A percentile compares a stretch with the other conserved stretches of the same genome.
These are phyloP conservation scores for Mrakia hoshinonis DNA, from an alignment of 768 basidiomycete genomes.

Conservation along the genomic window DNA sequence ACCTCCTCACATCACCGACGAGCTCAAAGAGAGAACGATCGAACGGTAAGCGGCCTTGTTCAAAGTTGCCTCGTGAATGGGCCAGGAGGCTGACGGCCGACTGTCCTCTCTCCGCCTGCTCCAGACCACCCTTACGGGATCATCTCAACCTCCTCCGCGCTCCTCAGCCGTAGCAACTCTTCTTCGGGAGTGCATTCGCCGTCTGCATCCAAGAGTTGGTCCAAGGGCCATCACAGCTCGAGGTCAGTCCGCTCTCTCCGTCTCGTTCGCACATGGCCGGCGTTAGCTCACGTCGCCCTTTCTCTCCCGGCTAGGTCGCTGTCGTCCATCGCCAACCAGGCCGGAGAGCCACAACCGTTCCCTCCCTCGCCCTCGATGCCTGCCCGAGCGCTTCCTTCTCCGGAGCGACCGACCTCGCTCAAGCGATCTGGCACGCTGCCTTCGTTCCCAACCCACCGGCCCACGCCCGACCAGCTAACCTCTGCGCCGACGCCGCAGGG, in stretches of 20 bases:
- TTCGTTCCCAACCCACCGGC: background rate
- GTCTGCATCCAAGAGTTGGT: background rate
- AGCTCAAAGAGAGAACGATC: background rate
- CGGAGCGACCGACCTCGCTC: background rate
- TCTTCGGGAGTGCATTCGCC: background rate
- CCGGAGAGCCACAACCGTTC: background rate
- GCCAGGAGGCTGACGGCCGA: background rate
- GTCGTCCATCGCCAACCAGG: background rate
- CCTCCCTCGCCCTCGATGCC: background rate
- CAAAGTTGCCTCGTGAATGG: no score
- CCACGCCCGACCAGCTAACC: background rate
- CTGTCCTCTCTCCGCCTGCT: background rate
- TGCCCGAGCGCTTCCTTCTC: background rate
- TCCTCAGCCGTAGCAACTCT: background rate
- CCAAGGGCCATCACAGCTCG: slow-evolving; percentile 5
- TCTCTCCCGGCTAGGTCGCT: background rate
- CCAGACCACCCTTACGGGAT: slow-evolving; percentile 8
- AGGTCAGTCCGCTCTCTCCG: background rate
- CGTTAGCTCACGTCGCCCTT: background rate
- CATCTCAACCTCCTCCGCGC: background rate
- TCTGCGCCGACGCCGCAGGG: background rate
- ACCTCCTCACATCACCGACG: background rate
- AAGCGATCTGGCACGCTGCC: slow-evolving; percentile 1
- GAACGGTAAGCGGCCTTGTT: background rate
- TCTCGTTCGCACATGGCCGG: background rate